These are phyloP conservation scores for Penicillium sp. DNA, from an alignment of 2,329 filamentous ascomycete genomes.

Conservation along the genomic window DNA sequence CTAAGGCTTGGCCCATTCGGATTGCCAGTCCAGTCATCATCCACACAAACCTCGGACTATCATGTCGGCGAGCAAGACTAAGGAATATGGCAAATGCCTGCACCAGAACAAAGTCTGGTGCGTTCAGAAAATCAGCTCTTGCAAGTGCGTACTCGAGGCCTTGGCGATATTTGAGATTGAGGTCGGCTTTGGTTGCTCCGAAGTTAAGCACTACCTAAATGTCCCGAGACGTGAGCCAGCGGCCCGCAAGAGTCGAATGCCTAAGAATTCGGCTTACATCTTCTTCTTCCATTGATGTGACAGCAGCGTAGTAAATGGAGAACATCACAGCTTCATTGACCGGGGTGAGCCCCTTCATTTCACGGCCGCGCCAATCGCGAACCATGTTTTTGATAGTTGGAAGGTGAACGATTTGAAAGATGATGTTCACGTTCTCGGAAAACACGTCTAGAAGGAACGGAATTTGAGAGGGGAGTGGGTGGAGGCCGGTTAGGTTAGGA, in stretches of 20 bases:
- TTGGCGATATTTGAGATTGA: conserved; percentile 17
- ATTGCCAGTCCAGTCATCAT: conserved; percentile 24
- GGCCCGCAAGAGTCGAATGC: too few relatives aligned
- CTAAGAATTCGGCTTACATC: conserved; percentile 44
- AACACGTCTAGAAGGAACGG: conserved; percentile 54
- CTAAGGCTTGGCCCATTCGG: conserved; percentile 20
- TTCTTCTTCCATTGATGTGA: conserved; percentile 57
- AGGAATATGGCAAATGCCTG: conserved; percentile 21
- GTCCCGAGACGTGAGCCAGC: background rate
- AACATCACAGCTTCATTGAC: conserved; percentile 55
- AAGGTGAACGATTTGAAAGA: conserved; percentile 31
- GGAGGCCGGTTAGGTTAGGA: conserved; percentile 41
- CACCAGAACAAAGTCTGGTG: conserved; percentile 16
- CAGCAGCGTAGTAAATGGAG: conserved; percentile 56
- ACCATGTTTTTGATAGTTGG: conserved; percentile 31
- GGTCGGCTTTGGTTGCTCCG: conserved; percentile 17
- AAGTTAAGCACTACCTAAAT: conserved; percentile 17
- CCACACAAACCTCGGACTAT: conserved; percentile 23
- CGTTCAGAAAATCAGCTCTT: conserved; percentile 21
- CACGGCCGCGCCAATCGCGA: conserved; percentile 33
- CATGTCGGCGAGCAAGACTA: conserved; percentile 17
- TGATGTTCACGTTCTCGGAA: conserved; percentile 51
- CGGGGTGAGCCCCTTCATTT: conserved; percentile 36
- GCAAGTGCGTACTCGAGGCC: conserved; percentile 22
- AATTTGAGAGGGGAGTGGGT: conserved; percentile 55